A percentile compares a stretch with the other conserved stretches of the same genome.
These are phyloP conservation scores for Citrus inodora DNA, from an alignment of 345 rosid genomes.

Conservation along the genomic window DNA sequence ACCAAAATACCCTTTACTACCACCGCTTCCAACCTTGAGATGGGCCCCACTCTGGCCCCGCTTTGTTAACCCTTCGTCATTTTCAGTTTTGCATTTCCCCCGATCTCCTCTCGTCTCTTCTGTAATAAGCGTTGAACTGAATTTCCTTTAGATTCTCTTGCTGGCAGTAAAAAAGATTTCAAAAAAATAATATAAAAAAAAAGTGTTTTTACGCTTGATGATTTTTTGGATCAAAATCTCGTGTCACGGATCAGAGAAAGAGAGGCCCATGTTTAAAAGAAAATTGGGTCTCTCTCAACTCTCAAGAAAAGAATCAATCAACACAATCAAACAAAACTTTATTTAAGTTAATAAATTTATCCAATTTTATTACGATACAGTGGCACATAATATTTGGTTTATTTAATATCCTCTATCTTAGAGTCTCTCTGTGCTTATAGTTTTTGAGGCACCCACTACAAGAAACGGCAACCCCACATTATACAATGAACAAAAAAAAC, in stretches of 20 bases:
- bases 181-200: neutral
- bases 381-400: conserved; percentile 6
- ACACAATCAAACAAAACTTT: conserved; percentile 10
- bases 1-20: conserved; percentile 7
- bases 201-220: neutral
- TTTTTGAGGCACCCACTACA: conserved; percentile 4
- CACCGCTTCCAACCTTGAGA: neutral
- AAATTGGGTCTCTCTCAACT: conserved; percentile 12
- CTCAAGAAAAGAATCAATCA: conserved; percentile 39
- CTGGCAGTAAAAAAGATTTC: neutral
- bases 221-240: neutral
- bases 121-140: conserved; percentile 15
- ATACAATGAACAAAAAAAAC: neutral
- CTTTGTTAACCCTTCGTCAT: neutral
- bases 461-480: conserved; percentile 10
- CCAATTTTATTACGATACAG: neutral
- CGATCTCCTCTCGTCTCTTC: conserved; percentile 14
- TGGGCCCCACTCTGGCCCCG: too few species aligned
- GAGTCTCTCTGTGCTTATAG: neutral
- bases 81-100: neutral
- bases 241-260: conserved; percentile 18
- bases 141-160: conserved; percentile 18
- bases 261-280: conserved; percentile 18
- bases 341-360: neutral
- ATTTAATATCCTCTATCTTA: neutral